Conservation (phyloP, 768 basidiomycete species). For the Suillus luteus region DNA sequence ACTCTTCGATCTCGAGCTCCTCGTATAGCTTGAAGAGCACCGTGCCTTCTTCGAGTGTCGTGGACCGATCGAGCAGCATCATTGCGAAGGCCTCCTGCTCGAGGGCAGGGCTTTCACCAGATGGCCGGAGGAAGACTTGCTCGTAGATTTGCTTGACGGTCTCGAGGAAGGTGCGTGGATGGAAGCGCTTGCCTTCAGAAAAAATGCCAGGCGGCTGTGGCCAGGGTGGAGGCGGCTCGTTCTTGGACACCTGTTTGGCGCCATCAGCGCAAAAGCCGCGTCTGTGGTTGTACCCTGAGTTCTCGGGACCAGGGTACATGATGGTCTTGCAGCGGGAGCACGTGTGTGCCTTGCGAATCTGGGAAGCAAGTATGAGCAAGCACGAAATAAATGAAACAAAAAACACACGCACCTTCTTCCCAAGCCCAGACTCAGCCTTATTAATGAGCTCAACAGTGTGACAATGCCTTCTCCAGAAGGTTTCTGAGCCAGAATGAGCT, state of each 20-base stretch:
- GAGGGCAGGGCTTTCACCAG: slow-evolving; percentile 2
- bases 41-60: background rate
- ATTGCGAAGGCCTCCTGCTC: background rate
- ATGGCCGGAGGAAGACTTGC: background rate
- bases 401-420: background rate
- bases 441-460: slow-evolving; percentile 8
- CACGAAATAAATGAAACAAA: background rate
- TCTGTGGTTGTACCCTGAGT: slow-evolving; percentile 14
- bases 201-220: slow-evolving; percentile 15
- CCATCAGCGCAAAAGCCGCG: slow-evolving; percentile 6
- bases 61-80: background rate
- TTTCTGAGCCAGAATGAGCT: too few relatives aligned
- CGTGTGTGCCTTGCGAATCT: slow-evolving; percentile 2
- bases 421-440: background rate
- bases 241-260: slow-evolving; percentile 1
- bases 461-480: slow-evolving; percentile 18
- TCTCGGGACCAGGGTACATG: slow-evolving; percentile 19
- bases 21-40: background rate
- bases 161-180: background rate
- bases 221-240: slow-evolving; percentile 7
- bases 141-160: background rate
- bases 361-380: background rate
- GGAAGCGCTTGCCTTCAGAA: slow-evolving; percentile 1
- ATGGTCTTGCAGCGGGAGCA: slow-evolving; percentile 16
- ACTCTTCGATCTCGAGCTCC: background rate